Base-by-base conservation (phyloP, 192 early-diverging fungal genomes). In the Coemansia sp. region DNA sequence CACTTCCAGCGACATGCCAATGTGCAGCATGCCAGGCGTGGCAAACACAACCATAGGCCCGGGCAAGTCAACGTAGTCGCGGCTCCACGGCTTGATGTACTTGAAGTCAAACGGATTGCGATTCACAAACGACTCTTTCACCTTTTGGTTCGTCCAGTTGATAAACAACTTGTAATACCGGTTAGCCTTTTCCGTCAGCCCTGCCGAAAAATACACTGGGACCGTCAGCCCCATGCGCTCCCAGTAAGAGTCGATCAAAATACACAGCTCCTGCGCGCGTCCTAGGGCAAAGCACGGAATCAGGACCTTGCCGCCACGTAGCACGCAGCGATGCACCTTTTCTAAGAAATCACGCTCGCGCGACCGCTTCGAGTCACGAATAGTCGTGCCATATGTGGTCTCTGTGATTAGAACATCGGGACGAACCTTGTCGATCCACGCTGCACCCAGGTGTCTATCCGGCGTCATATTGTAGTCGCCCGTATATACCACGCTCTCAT, bases 231-330 rank as follows among this genome's bases (percentile, higher is more conserved):
- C 91, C 89, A 96, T 95, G 44, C 94, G 89, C 46, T 96, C 93
- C 96, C 95, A 97, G 73, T 96, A 98, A 0, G 90, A 86, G 66
- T 99, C 95, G 36, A 99, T 89, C 66, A 99, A 76, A 62, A 98
- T 97, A 74, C 94, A 95, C 15, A 99, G 88, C 74, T 99, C 97
- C 75, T 99, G 97, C 11, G 97, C 97, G 29, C 97, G 89, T 6
- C 97, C 96, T 10, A 99, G 81, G 0, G 97, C 97, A 89, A 99
- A 99, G n/a, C 95, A 94, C 0, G 97, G 97, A 50, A 99, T 95
- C 53, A 97, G 83, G 15, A 97, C 95, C 48, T 97, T 97, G 11
- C 95, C 95, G 17, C 91, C 91, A 5, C 85, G 80, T 4, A 72
- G 63, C 0, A 95, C 91, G 70, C 92, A 93, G 60, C 88, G 86